Percentiles rank a stretch among this genome's conserved stretches.
These are phyloP conservation scores for Durotheca rogersii DNA, from an alignment of 495 filamentous ascomycete genomes.

Conservation along the genomic window DNA sequence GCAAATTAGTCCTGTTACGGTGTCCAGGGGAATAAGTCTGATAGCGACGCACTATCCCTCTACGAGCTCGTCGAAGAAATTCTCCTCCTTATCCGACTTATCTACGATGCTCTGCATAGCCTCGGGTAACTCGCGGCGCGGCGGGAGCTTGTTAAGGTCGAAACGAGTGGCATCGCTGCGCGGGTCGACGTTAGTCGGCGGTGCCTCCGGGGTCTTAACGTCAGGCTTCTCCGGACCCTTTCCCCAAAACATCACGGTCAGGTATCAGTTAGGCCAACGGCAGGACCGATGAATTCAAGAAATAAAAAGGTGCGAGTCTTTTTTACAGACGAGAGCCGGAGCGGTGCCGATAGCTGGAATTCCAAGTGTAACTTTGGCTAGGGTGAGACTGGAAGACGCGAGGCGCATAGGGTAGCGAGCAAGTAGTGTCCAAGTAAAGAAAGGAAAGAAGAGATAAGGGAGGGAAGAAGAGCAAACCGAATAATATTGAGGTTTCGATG, in stretches of 20 bases:
- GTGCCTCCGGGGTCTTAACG: slow-evolving; percentile 25
- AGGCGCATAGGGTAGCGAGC: no score
- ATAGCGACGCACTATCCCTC: slow-evolving; percentile 70
- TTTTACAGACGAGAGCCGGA: no score
- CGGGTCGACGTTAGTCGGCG: slow-evolving; percentile 33
- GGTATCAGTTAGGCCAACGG: not conserved
- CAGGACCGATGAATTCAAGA: no score
- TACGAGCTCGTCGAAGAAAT: slow-evolving; percentile 74
- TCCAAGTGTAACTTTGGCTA: no score
- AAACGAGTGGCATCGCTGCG: slow-evolving; percentile 39
- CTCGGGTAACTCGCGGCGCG: slow-evolving; percentile 63
- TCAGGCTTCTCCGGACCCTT: slow-evolving; percentile 44
- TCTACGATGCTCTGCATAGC: slow-evolving; percentile 69
- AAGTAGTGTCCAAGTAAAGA: no score
- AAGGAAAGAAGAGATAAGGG: no score
- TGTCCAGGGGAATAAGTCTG: slow-evolving; percentile 5
- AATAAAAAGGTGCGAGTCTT: no score
- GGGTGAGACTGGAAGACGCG: no score
- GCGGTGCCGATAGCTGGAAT: no score
- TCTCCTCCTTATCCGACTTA: slow-evolving; percentile 67
- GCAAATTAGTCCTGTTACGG: slow-evolving; percentile 11
- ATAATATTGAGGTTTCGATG: no score
- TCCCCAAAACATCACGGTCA: slow-evolving; percentile 41
- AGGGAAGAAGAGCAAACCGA: no score
- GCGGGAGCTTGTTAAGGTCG: slow-evolving; percentile 52